Evolutionary conservation across 2,329 filamentous ascomycete genomes (phyloP).

Genomic region (Didymella arachidicola): DNA sequence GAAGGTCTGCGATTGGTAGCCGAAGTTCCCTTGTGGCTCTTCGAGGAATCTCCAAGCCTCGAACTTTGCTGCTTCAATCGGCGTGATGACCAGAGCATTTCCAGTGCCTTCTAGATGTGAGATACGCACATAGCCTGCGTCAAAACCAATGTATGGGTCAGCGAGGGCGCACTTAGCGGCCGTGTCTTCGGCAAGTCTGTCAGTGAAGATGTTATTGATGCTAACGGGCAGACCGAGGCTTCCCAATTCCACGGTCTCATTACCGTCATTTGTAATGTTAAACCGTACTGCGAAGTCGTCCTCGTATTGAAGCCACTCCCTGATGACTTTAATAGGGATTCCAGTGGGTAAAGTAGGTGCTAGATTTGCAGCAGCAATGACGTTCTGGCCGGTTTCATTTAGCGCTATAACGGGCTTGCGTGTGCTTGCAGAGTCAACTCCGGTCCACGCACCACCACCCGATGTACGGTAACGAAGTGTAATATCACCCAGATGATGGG

Average conservation of each 20-base stretch:
- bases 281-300: slow-evolving; percentile 62
- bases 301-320: slow-evolving; percentile 60
- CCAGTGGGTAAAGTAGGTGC: slow-evolving; percentile 52
- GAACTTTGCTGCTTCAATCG: slow-evolving; percentile 59
- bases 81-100: slow-evolving; percentile 63
- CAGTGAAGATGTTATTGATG: slow-evolving; percentile 69
- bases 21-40: slow-evolving; percentile 50
- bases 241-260: slow-evolving; percentile 60
- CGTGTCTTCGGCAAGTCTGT: slow-evolving; percentile 58
- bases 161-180: slow-evolving; percentile 62
- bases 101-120: slow-evolving; percentile 62
- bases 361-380: slow-evolving; percentile 54
- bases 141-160: slow-evolving; percentile 67
- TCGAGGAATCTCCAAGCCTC: slow-evolving; percentile 64
- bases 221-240: slow-evolving; percentile 66
- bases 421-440: slow-evolving; percentile 56
- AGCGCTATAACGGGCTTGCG: slow-evolving; percentile 50
- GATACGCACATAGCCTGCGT: slow-evolving; percentile 65
- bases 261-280: slow-evolving; percentile 58
- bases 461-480: slow-evolving; percentile 62
- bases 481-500: slow-evolving; percentile 67
- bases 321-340: slow-evolving; percentile 56
- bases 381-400: slow-evolving; percentile 23
- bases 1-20: slow-evolving; percentile 61
- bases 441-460: slow-evolving; percentile 53